Evolutionary conservation across 176 grass and related monocot genomes (phyloP), one percentile per base, ranked within the genome.

Genomic region (Elymus sibiricus): DNA sequence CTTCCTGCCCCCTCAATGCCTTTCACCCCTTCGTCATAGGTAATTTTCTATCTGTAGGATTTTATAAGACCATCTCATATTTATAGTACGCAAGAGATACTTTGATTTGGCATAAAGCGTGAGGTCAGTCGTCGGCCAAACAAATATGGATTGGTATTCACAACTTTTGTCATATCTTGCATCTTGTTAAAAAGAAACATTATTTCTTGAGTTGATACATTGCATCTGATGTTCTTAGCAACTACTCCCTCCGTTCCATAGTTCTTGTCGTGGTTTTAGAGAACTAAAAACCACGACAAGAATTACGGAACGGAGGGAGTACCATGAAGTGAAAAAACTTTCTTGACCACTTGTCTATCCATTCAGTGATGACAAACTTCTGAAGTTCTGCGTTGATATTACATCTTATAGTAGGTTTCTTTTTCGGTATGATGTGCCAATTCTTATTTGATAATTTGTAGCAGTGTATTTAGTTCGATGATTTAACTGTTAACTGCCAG

Each of bases 1-100:
- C 47, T 6, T 67, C 31, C 82, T 83, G 67, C n/a, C 6, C 70
- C 46, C 4, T 73, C 22, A 35, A 26, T 66, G 40, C 32, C 70
- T 17, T 90, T 90, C 66, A 26, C 80, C 64, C 15, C 4, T 77
- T 34, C 13, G 58, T 77, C 51, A 38, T 79, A 90, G 93, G 93
- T 95, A 81, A 14, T 15, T 79, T 32, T 22, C 16, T 14, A 38
- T 21, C 32, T 64, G 26, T 72, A 26, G 27, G 53, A 44, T 35
- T 7, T 46, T 71, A 40, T 71, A 15, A 26, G 25, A 49, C 34
- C 5, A 35, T 17, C 40, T 67, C 9, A 11, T 27, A 53, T 9
- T 37, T 82, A 21, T 40, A 61, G 4, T 62, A 56, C 6, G 79
- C 2, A 28, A 21, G 59, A 7, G 19, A 24, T 31, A 37, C 37